These are phyloP conservation scores for Murraya paniculata DNA, from an alignment of 345 rosid species.

Conservation along the genomic window DNA sequence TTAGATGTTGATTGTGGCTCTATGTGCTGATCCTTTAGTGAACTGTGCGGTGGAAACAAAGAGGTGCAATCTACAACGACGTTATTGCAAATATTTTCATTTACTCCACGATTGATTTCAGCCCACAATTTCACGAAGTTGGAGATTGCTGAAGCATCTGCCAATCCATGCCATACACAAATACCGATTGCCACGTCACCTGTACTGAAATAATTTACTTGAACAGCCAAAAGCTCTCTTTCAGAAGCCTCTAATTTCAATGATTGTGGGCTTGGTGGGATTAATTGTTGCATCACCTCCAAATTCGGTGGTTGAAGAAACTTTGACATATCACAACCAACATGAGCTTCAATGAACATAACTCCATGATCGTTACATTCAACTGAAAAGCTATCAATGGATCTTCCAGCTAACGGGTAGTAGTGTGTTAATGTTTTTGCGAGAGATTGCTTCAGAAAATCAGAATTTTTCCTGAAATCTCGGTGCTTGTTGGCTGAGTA, in stretches of 20 bases:
- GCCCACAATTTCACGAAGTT: conserved; percentile 23
- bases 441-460: conserved; percentile 22
- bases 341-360: conserved; percentile 12
- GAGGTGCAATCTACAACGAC: conserved; percentile 8
- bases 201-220: conserved; percentile 24
- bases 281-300: neutral
- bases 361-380: conserved; percentile 30
- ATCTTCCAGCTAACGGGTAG: conserved; percentile 25
- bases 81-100: no score
- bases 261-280: conserved; percentile 1
- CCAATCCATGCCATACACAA: conserved; percentile 22
- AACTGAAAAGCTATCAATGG: conserved; percentile 6
- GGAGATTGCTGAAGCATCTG: conserved; percentile 17
- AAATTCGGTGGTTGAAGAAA: conserved; percentile 9
- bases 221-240: conserved; percentile 9
- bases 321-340: conserved; percentile 1
- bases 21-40: neutral
- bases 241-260: neutral
- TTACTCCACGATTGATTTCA: conserved; percentile 5
- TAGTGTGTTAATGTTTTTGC: conserved; percentile 12
- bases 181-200: conserved; percentile 26
- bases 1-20: neutral
- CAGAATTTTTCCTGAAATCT: neutral
- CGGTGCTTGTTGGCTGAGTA: neutral
- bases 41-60: conserved; percentile 14